A percentile compares a stretch with the other conserved stretches of the same genome.
phyloP scores from a whole-genome alignment of 2,329 filamentous ascomycete genomes.

The Colletotrichum navitas region DNA sequence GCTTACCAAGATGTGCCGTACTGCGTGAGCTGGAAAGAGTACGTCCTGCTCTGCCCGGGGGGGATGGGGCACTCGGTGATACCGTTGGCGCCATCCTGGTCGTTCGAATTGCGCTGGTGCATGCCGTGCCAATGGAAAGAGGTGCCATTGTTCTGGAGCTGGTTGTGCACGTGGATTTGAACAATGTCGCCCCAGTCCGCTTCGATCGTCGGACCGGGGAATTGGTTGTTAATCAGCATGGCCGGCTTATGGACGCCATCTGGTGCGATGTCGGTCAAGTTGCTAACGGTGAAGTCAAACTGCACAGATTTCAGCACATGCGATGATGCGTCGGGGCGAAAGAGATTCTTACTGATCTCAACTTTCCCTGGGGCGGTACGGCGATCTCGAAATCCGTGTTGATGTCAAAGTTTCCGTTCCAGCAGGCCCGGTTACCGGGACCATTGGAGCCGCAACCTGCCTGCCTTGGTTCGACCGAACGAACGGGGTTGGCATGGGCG shows the following conservation, averaged over 20 bases:
- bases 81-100: conserved; percentile 60
- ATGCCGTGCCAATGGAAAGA: conserved; percentile 64
- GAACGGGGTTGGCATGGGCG: conserved; percentile 30
- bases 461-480: conserved; percentile 13
- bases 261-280: conserved; percentile 42
- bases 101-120: conserved; percentile 57
- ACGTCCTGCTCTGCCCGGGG: conserved; percentile 50
- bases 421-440: conserved; percentile 49
- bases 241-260: conserved; percentile 46
- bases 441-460: conserved; percentile 48
- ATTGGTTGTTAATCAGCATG: conserved; percentile 62
- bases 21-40: conserved; percentile 53
- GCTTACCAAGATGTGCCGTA: conserved; percentile 53
- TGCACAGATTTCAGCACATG: conserved; percentile 21
- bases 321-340: no score
- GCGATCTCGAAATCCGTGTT: conserved; percentile 48
- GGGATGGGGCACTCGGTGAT: conserved; percentile 59
- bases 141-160: conserved; percentile 64
- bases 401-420: conserved; percentile 50
- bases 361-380: conserved; percentile 46
- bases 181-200: conserved; percentile 59
- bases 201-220: conserved; percentile 65
- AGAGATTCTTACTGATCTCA: conserved; percentile 43
- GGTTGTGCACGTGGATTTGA: conserved; percentile 72
- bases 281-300: conserved; percentile 48